These are phyloP conservation scores for Penicillium sp. DNA, from an alignment of 2,329 filamentous ascomycete genomes.

Conservation along the genomic window DNA sequence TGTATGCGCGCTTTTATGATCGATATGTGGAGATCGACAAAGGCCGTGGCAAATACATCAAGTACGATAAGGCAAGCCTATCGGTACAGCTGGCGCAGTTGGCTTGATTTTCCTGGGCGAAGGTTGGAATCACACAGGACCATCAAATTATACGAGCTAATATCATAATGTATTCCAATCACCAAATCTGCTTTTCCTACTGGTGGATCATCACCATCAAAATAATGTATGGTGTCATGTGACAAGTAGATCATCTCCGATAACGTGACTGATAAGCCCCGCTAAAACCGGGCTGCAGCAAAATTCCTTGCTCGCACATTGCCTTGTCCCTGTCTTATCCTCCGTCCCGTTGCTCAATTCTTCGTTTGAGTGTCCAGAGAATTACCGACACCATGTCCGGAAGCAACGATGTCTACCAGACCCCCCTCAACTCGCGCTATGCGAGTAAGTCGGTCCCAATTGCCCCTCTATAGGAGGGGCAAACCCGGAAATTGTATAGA, in stretches of 20 bases:
- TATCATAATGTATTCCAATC: conserved; percentile 2
- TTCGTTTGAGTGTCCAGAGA: conserved; percentile 17
- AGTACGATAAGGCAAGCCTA: conserved; percentile 86
- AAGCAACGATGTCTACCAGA: conserved; percentile 59
- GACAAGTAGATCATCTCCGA: conserved; percentile 19
- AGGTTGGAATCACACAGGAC: not conserved
- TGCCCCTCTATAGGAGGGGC: conserved; percentile 10
- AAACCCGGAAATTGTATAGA: conserved; percentile 7
- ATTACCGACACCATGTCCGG: conserved; percentile 33
- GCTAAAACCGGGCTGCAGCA: conserved; percentile 24
- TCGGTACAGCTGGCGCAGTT: conserved; percentile 54
- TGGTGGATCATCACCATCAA: not conserved
- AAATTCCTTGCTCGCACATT: conserved; percentile 32
- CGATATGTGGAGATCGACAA: conserved; percentile 97
- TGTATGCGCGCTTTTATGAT: conserved; percentile 95
- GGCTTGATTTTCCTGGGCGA: conserved; percentile 2
- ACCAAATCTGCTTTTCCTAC: not conserved
- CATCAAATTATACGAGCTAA: conserved; percentile 4
- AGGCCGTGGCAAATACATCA: conserved; percentile 96
- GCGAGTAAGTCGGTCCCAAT: conserved; percentile 49
- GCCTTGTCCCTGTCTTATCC: conserved; percentile 8
- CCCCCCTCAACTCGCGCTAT: conserved; percentile 69
- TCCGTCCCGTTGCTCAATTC: conserved; percentile 21
- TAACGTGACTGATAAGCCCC: conserved; percentile 41
- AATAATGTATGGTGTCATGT: not conserved